Conservation (phyloP, 2,329 filamentous ascomycete species). For the Clathrospora elynae region DNA sequence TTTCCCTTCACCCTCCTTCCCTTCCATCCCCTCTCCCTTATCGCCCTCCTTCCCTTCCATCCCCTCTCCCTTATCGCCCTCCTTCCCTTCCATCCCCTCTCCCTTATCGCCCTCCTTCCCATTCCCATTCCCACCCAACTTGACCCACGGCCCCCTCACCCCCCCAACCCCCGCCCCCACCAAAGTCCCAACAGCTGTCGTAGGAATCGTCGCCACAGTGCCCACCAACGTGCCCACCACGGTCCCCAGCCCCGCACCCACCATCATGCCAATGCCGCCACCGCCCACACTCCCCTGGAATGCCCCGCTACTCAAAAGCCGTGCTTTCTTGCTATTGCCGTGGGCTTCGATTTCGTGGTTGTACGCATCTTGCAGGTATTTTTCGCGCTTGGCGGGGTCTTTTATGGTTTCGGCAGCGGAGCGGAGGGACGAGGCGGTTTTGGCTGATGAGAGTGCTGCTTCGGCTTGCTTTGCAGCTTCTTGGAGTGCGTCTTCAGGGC, state of each 20-base stretch:
- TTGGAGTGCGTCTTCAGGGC: conserved; percentile 36
- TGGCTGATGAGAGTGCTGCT: conserved; percentile 34
- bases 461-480: conserved; percentile 39
- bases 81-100: conserved; percentile 11
- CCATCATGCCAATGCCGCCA: conserved; percentile 51
- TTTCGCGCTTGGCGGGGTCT: conserved; percentile 42
- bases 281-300: conserved; percentile 52
- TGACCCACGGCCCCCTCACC: conserved; percentile 52
- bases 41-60: conserved; percentile 6
- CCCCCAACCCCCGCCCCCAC: conserved; percentile 51
- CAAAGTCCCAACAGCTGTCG: conserved; percentile 48
- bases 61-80: conserved; percentile 15
- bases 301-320: conserved; percentile 42
- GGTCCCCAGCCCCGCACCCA: conserved; percentile 50
- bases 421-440: conserved; percentile 36
- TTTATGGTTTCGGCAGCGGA: conserved; percentile 33
- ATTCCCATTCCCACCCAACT: conserved; percentile 36
- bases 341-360: conserved; percentile 43
- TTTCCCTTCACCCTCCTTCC: conserved; percentile 4
- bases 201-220: conserved; percentile 48
- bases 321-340: conserved; percentile 43
- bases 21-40: conserved; percentile 11
- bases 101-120: conserved; percentile 10
- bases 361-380: conserved; percentile 43
- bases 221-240: conserved; percentile 51